phyloP scores from a whole-genome alignment of 306 rosid genomes.

The Sesbania bispinosa region DNA sequence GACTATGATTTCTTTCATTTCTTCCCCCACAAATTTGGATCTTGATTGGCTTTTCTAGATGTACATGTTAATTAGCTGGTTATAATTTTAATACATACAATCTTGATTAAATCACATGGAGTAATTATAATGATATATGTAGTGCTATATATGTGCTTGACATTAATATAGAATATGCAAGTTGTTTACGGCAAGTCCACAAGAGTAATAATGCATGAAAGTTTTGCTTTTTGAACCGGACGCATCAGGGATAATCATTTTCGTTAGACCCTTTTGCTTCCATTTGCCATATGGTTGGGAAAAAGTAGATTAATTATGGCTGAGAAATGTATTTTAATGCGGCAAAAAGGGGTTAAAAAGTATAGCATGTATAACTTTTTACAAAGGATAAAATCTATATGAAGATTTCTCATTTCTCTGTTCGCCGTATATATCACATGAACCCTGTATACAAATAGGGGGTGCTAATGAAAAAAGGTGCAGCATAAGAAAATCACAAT shows the following conservation, averaged over 20 bases:
- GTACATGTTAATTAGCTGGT: slow-evolving; percentile 19
- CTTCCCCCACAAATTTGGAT: slow-evolving; percentile 30
- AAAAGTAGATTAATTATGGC: slow-evolving; percentile 1
- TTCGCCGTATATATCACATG: background rate
- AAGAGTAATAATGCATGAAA: slow-evolving; percentile 11
- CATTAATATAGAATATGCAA: slow-evolving; percentile 21
- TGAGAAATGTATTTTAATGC: background rate
- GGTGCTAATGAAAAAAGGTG: too few relatives aligned
- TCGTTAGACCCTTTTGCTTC: slow-evolving; percentile 23
- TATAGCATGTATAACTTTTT: background rate
- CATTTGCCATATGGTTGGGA: slow-evolving; percentile 7
- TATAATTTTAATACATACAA: background rate
- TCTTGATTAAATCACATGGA: slow-evolving; percentile 20
- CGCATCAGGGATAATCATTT: slow-evolving; percentile 15
- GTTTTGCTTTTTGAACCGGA: slow-evolving; percentile 9
- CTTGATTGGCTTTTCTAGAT: slow-evolving; percentile 32
- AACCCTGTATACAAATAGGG: background rate
- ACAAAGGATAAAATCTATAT: slow-evolving; percentile 5
- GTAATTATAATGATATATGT: background rate
- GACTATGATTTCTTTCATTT: slow-evolving; percentile 12
- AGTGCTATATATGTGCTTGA: background rate
- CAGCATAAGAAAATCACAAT: too few relatives aligned
- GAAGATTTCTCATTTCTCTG: background rate
- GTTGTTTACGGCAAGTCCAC: slow-evolving; percentile 21
- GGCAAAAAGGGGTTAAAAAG: background rate